Conservation (phyloP, 1,284 basidiomycete species). For the Pulchroboletus neoregius region DNA sequence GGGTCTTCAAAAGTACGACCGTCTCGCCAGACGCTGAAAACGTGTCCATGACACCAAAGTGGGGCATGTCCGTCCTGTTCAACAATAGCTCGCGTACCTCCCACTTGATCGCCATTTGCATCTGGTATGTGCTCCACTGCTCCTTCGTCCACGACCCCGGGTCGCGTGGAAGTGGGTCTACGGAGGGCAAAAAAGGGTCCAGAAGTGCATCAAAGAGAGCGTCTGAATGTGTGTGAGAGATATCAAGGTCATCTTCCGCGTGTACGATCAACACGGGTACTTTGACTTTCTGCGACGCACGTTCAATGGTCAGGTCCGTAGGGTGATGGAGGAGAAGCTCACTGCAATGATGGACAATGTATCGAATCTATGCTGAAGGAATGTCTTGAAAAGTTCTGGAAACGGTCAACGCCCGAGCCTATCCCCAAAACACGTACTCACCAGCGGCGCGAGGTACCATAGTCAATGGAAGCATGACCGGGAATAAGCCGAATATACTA, state of each 20-base stretch:
- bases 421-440: constrained; percentile 37
- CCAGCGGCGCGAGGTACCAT: constrained; percentile 68
- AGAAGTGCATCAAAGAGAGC: constrained; percentile 68
- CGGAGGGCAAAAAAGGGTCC: constrained; percentile 54
- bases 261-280: constrained; percentile 76
- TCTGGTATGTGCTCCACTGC: constrained; percentile 40
- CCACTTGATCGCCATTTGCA: constrained; percentile 36
- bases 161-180: constrained; percentile 40
- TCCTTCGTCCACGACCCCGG: constrained; percentile 29
- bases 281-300: constrained; percentile 47
- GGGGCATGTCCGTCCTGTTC: constrained; percentile 42
- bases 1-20: constrained; percentile 57
- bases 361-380: constrained; percentile 64
- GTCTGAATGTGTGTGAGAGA: constrained; percentile 74
- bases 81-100: constrained; percentile 45
- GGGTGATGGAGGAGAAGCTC: constrained; percentile 16
- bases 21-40: constrained; percentile 46
- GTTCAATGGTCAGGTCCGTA: background rate
- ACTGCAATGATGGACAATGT: constrained; percentile 59
- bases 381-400: constrained; percentile 53
- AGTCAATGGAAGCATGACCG: constrained; percentile 67
- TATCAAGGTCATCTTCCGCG: constrained; percentile 77
- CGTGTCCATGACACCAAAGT: constrained; percentile 57
- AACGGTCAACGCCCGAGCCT: background rate
- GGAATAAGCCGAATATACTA: constrained; percentile 62